phyloP scores from a whole-genome alignment of 768 basidiomycete species.

The Boletus reticuloceps region DNA sequence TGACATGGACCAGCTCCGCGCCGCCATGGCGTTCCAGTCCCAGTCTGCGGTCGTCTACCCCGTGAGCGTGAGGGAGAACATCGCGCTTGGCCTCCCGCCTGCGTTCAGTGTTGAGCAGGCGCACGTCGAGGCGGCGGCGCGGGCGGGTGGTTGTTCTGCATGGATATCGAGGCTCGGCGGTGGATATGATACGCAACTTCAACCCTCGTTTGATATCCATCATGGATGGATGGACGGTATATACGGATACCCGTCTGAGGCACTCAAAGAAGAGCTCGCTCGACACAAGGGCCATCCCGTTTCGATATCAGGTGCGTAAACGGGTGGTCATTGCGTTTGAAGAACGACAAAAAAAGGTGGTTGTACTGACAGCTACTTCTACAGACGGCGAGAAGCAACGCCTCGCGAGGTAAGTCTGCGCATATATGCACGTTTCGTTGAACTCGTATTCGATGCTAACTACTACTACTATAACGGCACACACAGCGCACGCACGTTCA shows the following conservation, averaged over 20 bases:
- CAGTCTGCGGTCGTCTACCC: constrained; percentile 52
- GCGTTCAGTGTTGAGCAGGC: constrained; percentile 14
- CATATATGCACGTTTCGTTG: not conserved
- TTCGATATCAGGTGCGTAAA: constrained; percentile 22
- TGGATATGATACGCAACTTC: constrained; percentile 31
- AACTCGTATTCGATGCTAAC: not conserved
- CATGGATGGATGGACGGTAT: constrained; percentile 20
- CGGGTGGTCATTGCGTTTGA: too few relatives aligned
- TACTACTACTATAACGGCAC: too few relatives aligned
- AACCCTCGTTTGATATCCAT: constrained; percentile 18
- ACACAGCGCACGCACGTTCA: constrained; percentile 45
- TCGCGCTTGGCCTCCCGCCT: constrained; percentile 30
- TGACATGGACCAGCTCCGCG: constrained; percentile 38
- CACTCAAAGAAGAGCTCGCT: constrained; percentile 18
- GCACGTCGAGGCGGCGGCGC: constrained; percentile 31
- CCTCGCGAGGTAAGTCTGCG: constrained; percentile 42
- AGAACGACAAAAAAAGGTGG: too few relatives aligned
- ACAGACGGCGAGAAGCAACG: constrained; percentile 48
- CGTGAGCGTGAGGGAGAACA: constrained; percentile 43
- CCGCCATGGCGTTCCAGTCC: constrained; percentile 44
- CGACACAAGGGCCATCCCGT: constrained; percentile 21
- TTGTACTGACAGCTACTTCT: not conserved
- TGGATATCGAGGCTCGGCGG: constrained; percentile 36
- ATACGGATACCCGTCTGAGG: constrained; percentile 19
- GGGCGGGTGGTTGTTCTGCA: constrained; percentile 25